Evolutionary conservation across 495 filamentous ascomycete species (phyloP), one percentile per base, ranked within the genome.

Genomic region (Aspergillus biplanus): DNA sequence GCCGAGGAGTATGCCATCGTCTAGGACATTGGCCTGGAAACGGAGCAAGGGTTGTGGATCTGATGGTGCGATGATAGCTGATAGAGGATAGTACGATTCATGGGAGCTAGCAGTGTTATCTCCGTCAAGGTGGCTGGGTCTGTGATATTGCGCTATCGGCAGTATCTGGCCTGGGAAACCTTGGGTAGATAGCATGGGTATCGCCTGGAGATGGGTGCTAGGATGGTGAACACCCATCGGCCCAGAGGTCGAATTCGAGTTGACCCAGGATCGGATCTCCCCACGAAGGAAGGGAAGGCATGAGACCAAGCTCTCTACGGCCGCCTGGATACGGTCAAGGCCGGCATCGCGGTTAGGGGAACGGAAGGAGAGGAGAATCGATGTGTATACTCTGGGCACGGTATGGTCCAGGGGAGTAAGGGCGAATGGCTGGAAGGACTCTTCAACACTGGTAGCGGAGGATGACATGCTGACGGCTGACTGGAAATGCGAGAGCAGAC

Each of bases 401-500:
- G 37, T 39, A 39, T 39, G 37, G 37, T 39, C 37, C 13, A 39
- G 37, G 8, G 37, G 37, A 39, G 37, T 39, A 39, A 39, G 13
- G 13, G 37, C 8, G 13, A 39, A 39, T 39, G 37, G 37, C 37
- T 39, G 37, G 37, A 39, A 39, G 37, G 7, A 13, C 7, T 39
- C 13, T 13, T 8, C 8, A 13, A 13, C 37, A 39, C 37, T 39
- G 37, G 37, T 7, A 39, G 37, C 7, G 37, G 37, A 39, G 37
- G 37, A 39, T 8, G 37, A 8, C 37, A 39, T 39, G 37, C 8
- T 39, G 37, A 39, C 85, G 21, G 21, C 21, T 27, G 21, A 27
- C 21, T 27, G 21, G 21, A 27, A 27, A 27, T 27, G 21, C 21
- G 21, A 27, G 21, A 27, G 21, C 21, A 27, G 21, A 27, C 21